phyloP scores from a whole-genome alignment of 1,284 basidiomycete genomes.

The Agroathelia rolfsii region DNA sequence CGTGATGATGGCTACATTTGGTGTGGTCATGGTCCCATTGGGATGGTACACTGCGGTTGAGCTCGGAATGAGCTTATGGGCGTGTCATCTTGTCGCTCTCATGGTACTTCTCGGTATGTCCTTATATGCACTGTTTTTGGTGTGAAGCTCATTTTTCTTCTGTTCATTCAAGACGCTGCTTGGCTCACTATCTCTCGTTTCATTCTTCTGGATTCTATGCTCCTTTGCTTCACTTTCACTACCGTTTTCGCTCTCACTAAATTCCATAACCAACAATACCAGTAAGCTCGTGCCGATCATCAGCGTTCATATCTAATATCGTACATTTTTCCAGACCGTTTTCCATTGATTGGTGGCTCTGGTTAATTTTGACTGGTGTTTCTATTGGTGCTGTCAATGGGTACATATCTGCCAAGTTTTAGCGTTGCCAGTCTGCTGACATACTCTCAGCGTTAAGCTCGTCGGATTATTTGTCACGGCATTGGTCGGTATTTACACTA shows the following conservation, averaged over 20 bases:
- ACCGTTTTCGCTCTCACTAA: slow-evolving; percentile 93
- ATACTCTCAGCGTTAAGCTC: slow-evolving; percentile 81
- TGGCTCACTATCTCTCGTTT: slow-evolving; percentile 97
- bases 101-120: slow-evolving; percentile 85
- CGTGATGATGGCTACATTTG: slow-evolving; percentile 88
- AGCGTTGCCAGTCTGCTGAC: background rate
- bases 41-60: slow-evolving; percentile 97
- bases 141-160: slow-evolving; percentile 6
- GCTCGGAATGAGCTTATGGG: slow-evolving; percentile 83
- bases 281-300: slow-evolving; percentile 37
- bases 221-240: slow-evolving; percentile 96
- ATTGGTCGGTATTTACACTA: slow-evolving; percentile 90
- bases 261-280: slow-evolving; percentile 93
- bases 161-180: slow-evolving; percentile 87
- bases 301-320: slow-evolving; percentile 3
- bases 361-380: slow-evolving; percentile 83
- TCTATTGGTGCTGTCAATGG: slow-evolving; percentile 95
- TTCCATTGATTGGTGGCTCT: slow-evolving; percentile 93
- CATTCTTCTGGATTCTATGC: slow-evolving; percentile 95
- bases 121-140: background rate
- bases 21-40: slow-evolving; percentile 90
- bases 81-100: slow-evolving; percentile 85
- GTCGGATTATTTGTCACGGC: slow-evolving; percentile 93
- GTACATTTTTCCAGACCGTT: slow-evolving; percentile 54
- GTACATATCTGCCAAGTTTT: slow-evolving; percentile 28